phyloP scores from a whole-genome alignment of 306 rosid genomes.

The Lupinus albus region DNA sequence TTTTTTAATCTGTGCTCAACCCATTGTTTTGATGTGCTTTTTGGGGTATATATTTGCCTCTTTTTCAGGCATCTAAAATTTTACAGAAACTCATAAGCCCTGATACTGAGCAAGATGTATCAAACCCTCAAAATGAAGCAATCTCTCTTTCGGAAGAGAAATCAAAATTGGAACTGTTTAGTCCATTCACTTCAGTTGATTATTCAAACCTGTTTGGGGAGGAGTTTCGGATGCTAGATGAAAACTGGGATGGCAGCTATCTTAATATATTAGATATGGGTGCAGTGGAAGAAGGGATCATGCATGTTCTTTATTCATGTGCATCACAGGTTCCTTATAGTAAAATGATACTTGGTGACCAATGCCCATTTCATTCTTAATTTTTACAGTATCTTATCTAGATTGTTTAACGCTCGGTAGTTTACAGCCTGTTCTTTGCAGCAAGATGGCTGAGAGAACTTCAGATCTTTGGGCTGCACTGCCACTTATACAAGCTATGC shows the following conservation, averaged over 20 bases:
- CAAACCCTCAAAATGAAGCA: constrained; percentile 55
- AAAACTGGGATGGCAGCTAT: constrained; percentile 77
- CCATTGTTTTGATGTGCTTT: constrained; percentile 31
- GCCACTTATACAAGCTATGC: constrained; percentile 86
- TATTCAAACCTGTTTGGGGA: constrained; percentile 86
- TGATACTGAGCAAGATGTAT: constrained; percentile 52
- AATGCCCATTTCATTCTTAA: constrained; percentile 11
- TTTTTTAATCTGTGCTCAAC: constrained; percentile 22
- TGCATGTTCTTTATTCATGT: constrained; percentile 86
- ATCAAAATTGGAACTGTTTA: constrained; percentile 54
- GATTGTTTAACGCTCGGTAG: constrained; percentile 45
- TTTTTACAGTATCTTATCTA: constrained; percentile 39
- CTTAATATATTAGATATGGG: constrained; percentile 75
- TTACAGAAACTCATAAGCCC: constrained; percentile 75
- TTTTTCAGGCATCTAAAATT: constrained; percentile 77
- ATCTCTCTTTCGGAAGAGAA: constrained; percentile 55
- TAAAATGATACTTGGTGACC: constrained; percentile 38
- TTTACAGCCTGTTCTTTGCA: constrained; percentile 85
- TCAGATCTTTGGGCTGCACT: constrained; percentile 77
- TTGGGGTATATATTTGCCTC: constrained; percentile 35
- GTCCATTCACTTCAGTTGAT: constrained; percentile 56
- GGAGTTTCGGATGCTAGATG: constrained; percentile 72
- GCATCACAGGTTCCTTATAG: constrained; percentile 79
- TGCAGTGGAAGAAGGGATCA: constrained; percentile 89
- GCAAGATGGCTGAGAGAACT: constrained; percentile 76